Base-by-base conservation (phyloP, 2,329 filamentous ascomycete species). In the Venturia asperata region DNA sequence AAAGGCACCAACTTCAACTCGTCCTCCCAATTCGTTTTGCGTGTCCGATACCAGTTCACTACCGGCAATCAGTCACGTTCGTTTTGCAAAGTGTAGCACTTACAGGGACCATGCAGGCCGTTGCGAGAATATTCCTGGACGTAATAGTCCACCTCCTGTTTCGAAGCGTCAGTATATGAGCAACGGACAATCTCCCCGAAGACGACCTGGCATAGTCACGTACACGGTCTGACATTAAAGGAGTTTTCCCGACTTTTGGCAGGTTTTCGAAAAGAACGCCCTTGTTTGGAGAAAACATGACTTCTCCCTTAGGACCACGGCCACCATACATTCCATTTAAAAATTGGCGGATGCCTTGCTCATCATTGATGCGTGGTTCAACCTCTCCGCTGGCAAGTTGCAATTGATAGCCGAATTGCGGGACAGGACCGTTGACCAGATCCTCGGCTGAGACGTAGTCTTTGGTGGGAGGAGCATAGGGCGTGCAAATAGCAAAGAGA, bases 21-120 rank as follows among this genome's bases (percentile, higher is more conserved):
- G 68, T 97, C 91, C 49, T 90, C 83, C 73, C 81, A 89, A 76
- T 96, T 96, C 68, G 87, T 75, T 74, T 84, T 79, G 24, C 84
- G 80, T 2, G 84, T 89, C 55, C 92, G 86, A 78, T 99, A 99
- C 90, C 91, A 97, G 77, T 92, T 94, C 67, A 91, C 81, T 82
- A 42, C 37, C 43, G n/a, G 42, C 47, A 42, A 19, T 56, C 61
- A 67, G 64, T 61, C 17, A 42, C 24, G 10, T 30, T 42, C 27
- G 43, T 9, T 58, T 4, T 37, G 9, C 5, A n/a, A 11, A 17
- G 10, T 10, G 10, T n/a, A 21, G 34, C 24, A 75, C 79, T 75
- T 79, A 82, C 82, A 79, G 19, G 91, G 90, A 0, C 91, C 91
- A 68, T 87, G 85, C 69, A 97, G 76, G 58, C 91, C 91, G 72